Base-by-base conservation (phyloP, 2,329 filamentous ascomycete genomes). In the Pseudogymnoascus sp. region DNA sequence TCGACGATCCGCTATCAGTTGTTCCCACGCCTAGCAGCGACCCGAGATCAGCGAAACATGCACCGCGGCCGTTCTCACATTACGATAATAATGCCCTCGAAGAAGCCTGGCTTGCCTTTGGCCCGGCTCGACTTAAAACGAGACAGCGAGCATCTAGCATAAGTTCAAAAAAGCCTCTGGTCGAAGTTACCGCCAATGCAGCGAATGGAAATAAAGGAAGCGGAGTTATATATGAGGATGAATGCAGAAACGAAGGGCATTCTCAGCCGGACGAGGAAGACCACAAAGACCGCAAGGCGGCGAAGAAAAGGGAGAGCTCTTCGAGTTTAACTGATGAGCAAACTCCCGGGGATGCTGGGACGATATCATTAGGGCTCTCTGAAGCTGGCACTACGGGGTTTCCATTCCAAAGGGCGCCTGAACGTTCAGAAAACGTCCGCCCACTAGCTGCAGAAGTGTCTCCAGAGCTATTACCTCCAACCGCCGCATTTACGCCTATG, bases 1-100 rank as follows among this genome's bases (percentile, higher is more conserved):
- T 96, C 72, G 92, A 96, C 71, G 92, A 96, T 71, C 91, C 91
- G 23, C 81, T 96, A n/a, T 91, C 89, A 8, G 83, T 88, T 1
- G 77, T 80, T 10, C 74, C 81, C 76, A 71, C 85, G 74, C 73
- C 83, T 72, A 75, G 74, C 23, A 67, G 80, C 73, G 77, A 87
- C 61, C 72, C 80, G 12, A 82, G 78, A 63, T 74, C 81, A 63
- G 75, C 80, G 36, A 86, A 83, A 69, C 80, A 83, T 37, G 83
- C 86, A 57, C 84, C 91, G 7, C 85, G 90, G 47, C 91, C 92
- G 0, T 96, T 96, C 74, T 88, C 89, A 0, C 80, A 80, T 4
- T 86, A 85, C 64, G 92, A 96, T 76, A 96, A 93, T 68, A 85
- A 87, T 68, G 86, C 88, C 1, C 79, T 96, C 11, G 91, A 96